A percentile compares a stretch with the other conserved stretches of the same genome.
Evolutionary conservation across 495 filamentous ascomycete genomes (phyloP).

Genomic region (Friedmanniomyces simplex): DNA sequence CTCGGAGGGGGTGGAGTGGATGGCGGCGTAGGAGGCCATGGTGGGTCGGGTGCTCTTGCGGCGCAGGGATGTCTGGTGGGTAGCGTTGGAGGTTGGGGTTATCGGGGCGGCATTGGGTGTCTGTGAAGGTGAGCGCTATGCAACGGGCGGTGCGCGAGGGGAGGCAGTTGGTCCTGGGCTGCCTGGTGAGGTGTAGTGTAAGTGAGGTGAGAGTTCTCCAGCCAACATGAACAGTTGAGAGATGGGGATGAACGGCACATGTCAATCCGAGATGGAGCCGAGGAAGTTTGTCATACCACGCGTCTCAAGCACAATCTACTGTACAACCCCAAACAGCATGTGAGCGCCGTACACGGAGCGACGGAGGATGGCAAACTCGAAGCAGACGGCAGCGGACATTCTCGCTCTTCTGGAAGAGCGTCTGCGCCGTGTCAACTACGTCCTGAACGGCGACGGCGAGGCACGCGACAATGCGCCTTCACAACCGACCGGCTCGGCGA

Average conservation of each 20-base stretch:
- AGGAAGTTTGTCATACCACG: no score
- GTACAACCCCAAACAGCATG: neutral
- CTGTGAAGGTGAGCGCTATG: neutral
- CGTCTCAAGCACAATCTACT: no score
- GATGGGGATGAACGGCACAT: neutral
- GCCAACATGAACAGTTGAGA: neutral
- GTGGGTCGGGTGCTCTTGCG: neutral
- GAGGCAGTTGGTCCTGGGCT: neutral
- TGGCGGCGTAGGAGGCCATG: slow-evolving; percentile 29
- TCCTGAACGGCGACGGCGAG: slow-evolving; percentile 51
- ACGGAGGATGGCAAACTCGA: slow-evolving; percentile 10
- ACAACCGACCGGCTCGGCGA: slow-evolving; percentile 7
- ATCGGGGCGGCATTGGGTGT: neutral
- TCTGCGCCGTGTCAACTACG: slow-evolving; percentile 61
- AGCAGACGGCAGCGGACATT: slow-evolving; percentile 43
- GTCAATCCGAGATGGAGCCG: neutral
- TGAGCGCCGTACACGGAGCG: no score
- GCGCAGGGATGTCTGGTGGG: neutral
- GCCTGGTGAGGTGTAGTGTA: neutral
- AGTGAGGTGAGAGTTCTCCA: no score
- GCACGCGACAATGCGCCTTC: slow-evolving; percentile 7
- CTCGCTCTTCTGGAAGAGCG: slow-evolving; percentile 70
- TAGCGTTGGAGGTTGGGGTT: neutral
- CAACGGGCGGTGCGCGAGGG: neutral
- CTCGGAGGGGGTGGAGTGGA: slow-evolving; percentile 24